Evolutionary conservation across 139 green algal species (phyloP).

Genomic region (Monoraphidium neglectum): DNA sequence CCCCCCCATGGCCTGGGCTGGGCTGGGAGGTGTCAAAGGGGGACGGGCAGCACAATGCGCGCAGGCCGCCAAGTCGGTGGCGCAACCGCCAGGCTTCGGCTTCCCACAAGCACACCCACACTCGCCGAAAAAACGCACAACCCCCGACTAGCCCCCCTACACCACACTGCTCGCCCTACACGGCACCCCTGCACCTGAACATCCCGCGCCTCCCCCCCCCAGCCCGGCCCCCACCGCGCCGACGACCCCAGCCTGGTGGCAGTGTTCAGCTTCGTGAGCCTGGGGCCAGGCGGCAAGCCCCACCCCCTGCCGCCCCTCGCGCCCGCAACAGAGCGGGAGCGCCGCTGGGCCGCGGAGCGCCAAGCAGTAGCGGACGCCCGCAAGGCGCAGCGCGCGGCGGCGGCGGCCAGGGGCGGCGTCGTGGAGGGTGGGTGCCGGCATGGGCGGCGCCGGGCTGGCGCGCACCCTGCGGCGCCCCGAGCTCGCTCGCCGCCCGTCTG

Average conservation of each 20-base stretch:
- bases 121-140: too few relatives aligned
- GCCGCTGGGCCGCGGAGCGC: slow-evolving; percentile 45
- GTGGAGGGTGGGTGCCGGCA: background rate
- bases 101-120: too few relatives aligned
- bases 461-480: too few relatives aligned
- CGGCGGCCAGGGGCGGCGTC: slow-evolving; percentile 2
- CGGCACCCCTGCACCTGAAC: background rate
- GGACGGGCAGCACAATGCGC: too few relatives aligned
- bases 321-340: slow-evolving; percentile 41
- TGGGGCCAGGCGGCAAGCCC: slow-evolving; percentile 38
- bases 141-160: background rate
- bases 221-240: too few relatives aligned
- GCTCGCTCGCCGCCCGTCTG: too few relatives aligned
- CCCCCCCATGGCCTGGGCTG: too few relatives aligned
- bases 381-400: slow-evolving; percentile 33
- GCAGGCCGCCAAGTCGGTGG: too few relatives aligned
- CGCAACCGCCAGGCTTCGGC: too few relatives aligned
- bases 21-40: too few relatives aligned
- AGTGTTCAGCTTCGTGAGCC: slow-evolving; percentile 83
- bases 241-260: slow-evolving; percentile 50
- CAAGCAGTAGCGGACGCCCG: slow-evolving; percentile 49
- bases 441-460: too few relatives aligned
- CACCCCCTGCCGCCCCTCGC: slow-evolving; percentile 59
- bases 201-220: background rate
- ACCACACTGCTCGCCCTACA: background rate